Evolutionary conservation across 176 grass and related monocot species (phyloP), one percentile per base, ranked within the genome.

Genomic region (Oryza coarctata): DNA sequence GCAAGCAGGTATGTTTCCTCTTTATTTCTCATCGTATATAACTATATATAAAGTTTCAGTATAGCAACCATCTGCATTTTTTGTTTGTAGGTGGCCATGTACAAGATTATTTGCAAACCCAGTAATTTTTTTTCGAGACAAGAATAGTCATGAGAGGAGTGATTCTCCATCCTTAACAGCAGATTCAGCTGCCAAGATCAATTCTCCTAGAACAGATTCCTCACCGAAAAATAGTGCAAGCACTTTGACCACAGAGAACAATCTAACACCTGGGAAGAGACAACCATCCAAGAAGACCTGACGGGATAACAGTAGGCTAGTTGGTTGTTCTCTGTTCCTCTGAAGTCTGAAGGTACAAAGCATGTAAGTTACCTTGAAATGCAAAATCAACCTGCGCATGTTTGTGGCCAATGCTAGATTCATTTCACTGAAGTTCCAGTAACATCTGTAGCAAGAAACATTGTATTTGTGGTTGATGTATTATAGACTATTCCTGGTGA

Each of bases 81-180:
- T 78, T 39, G 6, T 58, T 65, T 14, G 17, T 91, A 94, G 92
- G 76, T 94, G 86, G 86, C 86, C 89, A 57, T 91, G 88, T 77
- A 89, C 86, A 69, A 91, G 89, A 87, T 85, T 89, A 49, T 94
- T 89, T 74, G 71, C 72, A 26, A 75, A 94, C 62, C 80, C 89
- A 69, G 80, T 61, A 34, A 41, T 75, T 55, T 22, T 79, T 87
- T 75, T 81, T 6, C 60, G 6, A 52, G 80, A 89, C 10, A 87
- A 91, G 62, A 78, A 87, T 20, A 91, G 29, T 39, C 23, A 65
- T 50, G 82, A 91, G 68, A 88, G 67, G 65, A 79, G 78, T 12
- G 78, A 71, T 78, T 87, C 83, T 74, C 57, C 80, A 64, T 86
- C 89, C 45, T 61, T 66, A 34, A 66, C 14, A 83, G 71, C 75